Evolutionary conservation across 192 early-diverging fungal species (phyloP), one percentile per base, ranked within the genome.

Genomic region (Backusella westeae): DNA sequence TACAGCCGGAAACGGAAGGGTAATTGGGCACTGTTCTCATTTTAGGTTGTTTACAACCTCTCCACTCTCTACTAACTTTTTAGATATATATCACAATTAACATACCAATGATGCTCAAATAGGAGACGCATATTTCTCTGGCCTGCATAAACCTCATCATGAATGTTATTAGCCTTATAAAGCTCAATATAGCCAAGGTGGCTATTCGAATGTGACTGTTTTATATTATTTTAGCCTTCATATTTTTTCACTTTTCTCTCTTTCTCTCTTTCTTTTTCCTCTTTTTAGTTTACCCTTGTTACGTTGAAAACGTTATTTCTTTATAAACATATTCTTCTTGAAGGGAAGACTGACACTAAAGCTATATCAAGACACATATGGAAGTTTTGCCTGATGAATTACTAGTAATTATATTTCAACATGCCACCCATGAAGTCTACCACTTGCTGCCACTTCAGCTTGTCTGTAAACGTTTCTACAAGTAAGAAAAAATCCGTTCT

Each of bases 381-480:
- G 39, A 71, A 15, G 21, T 29, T 32, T 49, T 71, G 29, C 70
- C 70, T 41, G 70, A 71, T 71, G 70, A 71, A 71, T 39, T 71
- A 71, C 41, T 71, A 10, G 26, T 36, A 42, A 71, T 26, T 34
- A 71, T 71, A 29, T 71, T 71, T 26, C 35, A 71, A 41, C 26
- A 71, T 39, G 23, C 70, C 7, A 71, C 42, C 6, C 1, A 71
- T 32, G 29, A 71, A 46, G 29, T 71, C 39, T 41, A 29, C 42
- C 70, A 71, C 15, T 34, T 71, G 49, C 42, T 46, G 23, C 5
- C 2, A 29, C 41, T 71, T 32, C 70, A 71, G 19, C 9, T 49
- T 17, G 70, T 71, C 29, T 71, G 70, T 29, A 44, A 71, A 29
- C 41, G 39, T 29, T 71, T 71, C 44, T 39, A 71, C 44, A 46